These are phyloP conservation scores for Tolypocladium amazonense DNA, from an alignment of 2,329 filamentous ascomycete genomes.

Conservation along the genomic window DNA sequence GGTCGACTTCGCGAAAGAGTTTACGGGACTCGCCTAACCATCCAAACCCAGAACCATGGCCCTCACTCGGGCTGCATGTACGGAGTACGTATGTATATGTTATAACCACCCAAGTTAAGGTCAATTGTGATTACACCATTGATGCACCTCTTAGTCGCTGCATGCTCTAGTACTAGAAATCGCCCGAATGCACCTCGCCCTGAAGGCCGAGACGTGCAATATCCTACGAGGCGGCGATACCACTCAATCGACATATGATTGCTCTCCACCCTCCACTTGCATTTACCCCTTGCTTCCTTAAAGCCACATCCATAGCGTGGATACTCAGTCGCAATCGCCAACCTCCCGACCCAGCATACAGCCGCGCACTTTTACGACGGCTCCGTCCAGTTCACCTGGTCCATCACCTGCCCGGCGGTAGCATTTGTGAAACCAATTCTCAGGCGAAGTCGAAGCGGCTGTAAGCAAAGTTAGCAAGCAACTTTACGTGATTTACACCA, in stretches of 20 bases:
- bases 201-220: background rate
- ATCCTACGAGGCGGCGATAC: background rate
- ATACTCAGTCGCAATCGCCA: background rate
- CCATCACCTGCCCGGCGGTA: conserved; percentile 59
- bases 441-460: conserved; percentile 78
- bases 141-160: background rate
- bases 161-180: background rate
- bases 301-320: background rate
- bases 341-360: background rate
- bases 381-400: conserved; percentile 97
- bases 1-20: background rate
- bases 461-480: conserved; percentile 8
- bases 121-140: background rate
- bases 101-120: background rate
- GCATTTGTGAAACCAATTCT: conserved; percentile 73
- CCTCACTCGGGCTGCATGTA: background rate
- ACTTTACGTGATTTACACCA: background rate
- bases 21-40: background rate
- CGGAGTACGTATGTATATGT: background rate
- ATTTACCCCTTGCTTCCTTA: background rate
- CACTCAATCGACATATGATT: background rate
- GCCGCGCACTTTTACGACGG: conserved; percentile 31
- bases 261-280: background rate
- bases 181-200: background rate
- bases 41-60: background rate